A percentile compares a stretch with the other conserved stretches of the same genome.
Evolutionary conservation across 306 rosid genomes (phyloP).

Genomic region (Vigna reflexopilosa): DNA sequence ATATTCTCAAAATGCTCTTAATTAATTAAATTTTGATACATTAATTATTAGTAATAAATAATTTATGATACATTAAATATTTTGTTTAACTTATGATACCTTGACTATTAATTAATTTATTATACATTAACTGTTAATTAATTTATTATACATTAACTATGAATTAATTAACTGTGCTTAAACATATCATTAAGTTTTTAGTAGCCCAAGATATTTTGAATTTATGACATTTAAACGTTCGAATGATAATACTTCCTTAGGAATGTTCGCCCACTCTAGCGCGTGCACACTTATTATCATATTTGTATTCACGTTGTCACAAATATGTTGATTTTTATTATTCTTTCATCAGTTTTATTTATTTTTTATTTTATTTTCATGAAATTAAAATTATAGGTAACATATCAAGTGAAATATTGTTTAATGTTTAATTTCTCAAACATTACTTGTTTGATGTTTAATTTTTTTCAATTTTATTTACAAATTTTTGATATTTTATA

Average conservation of each 20-base stretch:
- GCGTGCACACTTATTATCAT: background rate
- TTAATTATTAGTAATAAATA: no score
- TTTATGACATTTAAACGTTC: background rate
- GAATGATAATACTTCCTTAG: background rate
- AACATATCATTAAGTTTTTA: background rate
- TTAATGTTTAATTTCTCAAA: no score
- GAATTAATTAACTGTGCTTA: background rate
- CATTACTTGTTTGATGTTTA: no score
- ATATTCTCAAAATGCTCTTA: no score
- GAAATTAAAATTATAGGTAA: background rate
- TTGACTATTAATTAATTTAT: background rate
- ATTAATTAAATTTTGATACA: no score
- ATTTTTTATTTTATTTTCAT: background rate
- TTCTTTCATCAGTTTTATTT: background rate
- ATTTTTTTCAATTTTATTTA: no score
- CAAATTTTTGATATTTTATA: no score
- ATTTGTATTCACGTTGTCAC: background rate
- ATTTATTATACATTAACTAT: background rate
- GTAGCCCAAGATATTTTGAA: background rate
- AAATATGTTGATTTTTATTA: background rate
- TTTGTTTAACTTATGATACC: no score
- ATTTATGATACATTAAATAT: no score
- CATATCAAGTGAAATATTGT: no score
- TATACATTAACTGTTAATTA: no score
- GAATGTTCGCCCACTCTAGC: conserved; percentile 23